Conservation (phyloP, 495 filamentous ascomycete species). For the Penicillium riverlandense region DNA sequence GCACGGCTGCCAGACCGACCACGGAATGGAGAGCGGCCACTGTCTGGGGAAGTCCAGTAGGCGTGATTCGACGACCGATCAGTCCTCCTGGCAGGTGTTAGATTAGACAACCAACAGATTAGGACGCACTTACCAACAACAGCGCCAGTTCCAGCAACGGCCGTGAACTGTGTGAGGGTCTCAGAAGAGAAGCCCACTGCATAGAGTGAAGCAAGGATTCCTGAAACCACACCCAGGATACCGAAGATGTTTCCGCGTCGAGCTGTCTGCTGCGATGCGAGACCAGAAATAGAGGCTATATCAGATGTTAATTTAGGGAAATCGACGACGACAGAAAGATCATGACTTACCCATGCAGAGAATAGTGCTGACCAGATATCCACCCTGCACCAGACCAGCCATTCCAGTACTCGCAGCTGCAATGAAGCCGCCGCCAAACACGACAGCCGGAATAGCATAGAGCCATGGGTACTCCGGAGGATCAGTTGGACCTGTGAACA, state of each 20-base stretch:
- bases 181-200: constrained; percentile 72
- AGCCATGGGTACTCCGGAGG: constrained; percentile 79
- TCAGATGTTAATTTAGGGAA: no score
- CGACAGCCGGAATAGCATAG: constrained; percentile 62
- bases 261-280: constrained; percentile 70
- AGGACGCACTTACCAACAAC: constrained; percentile 24
- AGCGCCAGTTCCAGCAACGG: constrained; percentile 61
- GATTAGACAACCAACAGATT: no score
- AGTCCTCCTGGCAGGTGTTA: constrained; percentile 30
- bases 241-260: constrained; percentile 74
- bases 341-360: constrained; percentile 51
- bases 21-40: constrained; percentile 77
- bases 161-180: constrained; percentile 63
- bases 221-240: constrained; percentile 69
- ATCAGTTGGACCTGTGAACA: constrained; percentile 78
- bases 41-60: constrained; percentile 74
- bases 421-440: constrained; percentile 72
- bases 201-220: constrained; percentile 67
- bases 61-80: constrained; percentile 76
- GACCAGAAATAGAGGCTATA: constrained; percentile 51
- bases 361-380: constrained; percentile 71
- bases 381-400: constrained; percentile 72
- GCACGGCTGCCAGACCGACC: constrained; percentile 71
- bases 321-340: no score
- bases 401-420: constrained; percentile 70